Evolutionary conservation across 2,329 filamentous ascomycete genomes (phyloP), one percentile per base, ranked within the genome.

Genomic region (Neocucurbitaria cava): DNA sequence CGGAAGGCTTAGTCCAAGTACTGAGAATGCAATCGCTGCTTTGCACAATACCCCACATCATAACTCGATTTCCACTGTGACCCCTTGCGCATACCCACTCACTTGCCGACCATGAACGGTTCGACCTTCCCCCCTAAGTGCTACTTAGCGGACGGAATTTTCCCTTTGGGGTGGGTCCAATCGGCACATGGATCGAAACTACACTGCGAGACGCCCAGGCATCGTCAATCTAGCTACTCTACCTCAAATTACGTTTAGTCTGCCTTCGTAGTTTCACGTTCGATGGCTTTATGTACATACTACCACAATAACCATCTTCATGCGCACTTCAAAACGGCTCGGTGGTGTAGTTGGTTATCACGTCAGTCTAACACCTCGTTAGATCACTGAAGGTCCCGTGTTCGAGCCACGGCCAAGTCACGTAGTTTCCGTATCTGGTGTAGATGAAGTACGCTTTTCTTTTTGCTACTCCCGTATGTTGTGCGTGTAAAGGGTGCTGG

Each of bases 271-370:
- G n/a, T n/a, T n/a, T n/a, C n/a, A n/a, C n/a, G n/a, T n/a, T n/a
- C 30, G 8, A 31, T 11, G 8, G 8, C 9, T 31, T 31, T 39
- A 39, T 39, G 17, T 39, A 39, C 36, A 13, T 6, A 21, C 8
- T 21, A 39, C 3, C 36, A 4, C 21, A 2, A 20, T 10, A 4
- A 23, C 5, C 23, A 21, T 23, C 36, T 42, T 26, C 24, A 42
- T 42, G 24, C 21, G 13, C 40, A 42, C 40, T 30, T 26, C 23
- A 28, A 42, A n/a, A 18, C 46, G 66, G 66, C 58, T 68, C 62
- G 63, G 53, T 74, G 71, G 74, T 77, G 75, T 78, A 78, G 76
- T 76, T 76, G 75, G 74, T 77, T 76, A 77, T 77, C 74, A 77
- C 75, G 72, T 77, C 68, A 75, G 76, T 77, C 74, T 76, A 76